Conservation (phyloP, 1,284 basidiomycete species). For the Apiotrichum brassicae region DNA sequence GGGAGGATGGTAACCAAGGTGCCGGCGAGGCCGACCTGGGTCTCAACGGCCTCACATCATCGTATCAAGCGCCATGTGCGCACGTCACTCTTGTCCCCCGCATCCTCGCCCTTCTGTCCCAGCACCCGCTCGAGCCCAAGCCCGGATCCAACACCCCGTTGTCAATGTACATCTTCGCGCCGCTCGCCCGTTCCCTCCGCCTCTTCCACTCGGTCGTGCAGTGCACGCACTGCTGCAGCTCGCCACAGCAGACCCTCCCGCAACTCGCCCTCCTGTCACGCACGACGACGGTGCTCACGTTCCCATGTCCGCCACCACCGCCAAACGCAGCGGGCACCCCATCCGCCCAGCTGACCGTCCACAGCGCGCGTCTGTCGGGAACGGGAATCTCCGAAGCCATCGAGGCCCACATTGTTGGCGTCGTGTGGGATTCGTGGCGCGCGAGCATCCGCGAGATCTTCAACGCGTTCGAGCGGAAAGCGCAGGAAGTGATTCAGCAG, state of each 20-base stretch:
- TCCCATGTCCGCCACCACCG: conserved; percentile 36
- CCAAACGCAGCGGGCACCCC: conserved; percentile 31
- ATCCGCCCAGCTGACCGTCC: conserved; percentile 40
- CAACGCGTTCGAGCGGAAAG: conserved; percentile 37
- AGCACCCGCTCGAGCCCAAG: conserved; percentile 42
- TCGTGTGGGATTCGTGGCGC: conserved; percentile 46
- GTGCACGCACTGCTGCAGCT: conserved; percentile 34
- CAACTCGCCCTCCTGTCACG: conserved; percentile 45
- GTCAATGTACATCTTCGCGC: conserved; percentile 36
- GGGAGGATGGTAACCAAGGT: conserved; percentile 23
- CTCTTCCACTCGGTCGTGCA: conserved; percentile 36
- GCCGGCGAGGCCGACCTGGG: conserved; percentile 21
- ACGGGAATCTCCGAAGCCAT: conserved; percentile 45
- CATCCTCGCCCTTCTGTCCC: conserved; percentile 34
- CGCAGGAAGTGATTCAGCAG: conserved; percentile 40
- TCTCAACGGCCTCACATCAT: conserved; percentile 16
- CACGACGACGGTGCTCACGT: conserved; percentile 44
- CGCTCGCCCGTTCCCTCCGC: conserved; percentile 37
- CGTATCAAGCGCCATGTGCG: conserved; percentile 25
- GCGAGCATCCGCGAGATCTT: conserved; percentile 44
- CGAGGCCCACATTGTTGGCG: conserved; percentile 45
- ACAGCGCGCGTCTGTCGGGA: conserved; percentile 39
- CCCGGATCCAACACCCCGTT: conserved; percentile 41
- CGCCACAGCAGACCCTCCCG: conserved; percentile 45
- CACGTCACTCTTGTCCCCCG: conserved; percentile 40